Conservation (phyloP, 306 rosid genomes). For the Hylodesmum podocarpum region DNA sequence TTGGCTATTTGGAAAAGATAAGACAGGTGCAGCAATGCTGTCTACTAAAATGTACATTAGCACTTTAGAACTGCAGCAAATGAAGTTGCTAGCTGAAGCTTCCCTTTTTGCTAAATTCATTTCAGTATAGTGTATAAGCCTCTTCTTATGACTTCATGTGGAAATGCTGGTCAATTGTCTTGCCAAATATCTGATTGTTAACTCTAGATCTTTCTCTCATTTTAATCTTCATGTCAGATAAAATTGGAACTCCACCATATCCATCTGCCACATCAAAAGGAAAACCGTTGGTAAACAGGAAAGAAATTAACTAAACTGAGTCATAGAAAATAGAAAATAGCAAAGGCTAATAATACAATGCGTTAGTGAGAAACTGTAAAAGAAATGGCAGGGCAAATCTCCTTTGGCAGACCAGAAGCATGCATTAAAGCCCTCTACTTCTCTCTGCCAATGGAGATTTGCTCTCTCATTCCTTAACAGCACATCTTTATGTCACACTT, state of each 20-base stretch:
- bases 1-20: background rate
- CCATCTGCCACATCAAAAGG: constrained; percentile 16
- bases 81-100: constrained; percentile 10
- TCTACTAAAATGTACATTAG: background rate
- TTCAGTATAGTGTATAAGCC: background rate
- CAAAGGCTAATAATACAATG: background rate
- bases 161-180: background rate
- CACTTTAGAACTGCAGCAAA: background rate
- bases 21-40: background rate
- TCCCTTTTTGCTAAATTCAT: background rate
- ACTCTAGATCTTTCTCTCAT: background rate
- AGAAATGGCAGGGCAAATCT: constrained; percentile 89
- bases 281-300: background rate
- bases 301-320: constrained; percentile 10
- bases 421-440: constrained; percentile 23
- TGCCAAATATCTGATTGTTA: background rate
- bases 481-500: constrained; percentile 11
- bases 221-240: background rate
- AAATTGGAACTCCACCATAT: constrained; percentile 6
- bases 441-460: constrained; percentile 66
- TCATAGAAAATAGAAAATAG: background rate
- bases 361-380: background rate
- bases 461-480: constrained; percentile 71
- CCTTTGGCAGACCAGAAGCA: constrained; percentile 72
- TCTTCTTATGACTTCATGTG: background rate